A percentile compares a stretch with the other conserved stretches of the same genome.
Evolutionary conservation across 208 protist species (phyloP).

Genomic region (Phytomonas serpens): DNA sequence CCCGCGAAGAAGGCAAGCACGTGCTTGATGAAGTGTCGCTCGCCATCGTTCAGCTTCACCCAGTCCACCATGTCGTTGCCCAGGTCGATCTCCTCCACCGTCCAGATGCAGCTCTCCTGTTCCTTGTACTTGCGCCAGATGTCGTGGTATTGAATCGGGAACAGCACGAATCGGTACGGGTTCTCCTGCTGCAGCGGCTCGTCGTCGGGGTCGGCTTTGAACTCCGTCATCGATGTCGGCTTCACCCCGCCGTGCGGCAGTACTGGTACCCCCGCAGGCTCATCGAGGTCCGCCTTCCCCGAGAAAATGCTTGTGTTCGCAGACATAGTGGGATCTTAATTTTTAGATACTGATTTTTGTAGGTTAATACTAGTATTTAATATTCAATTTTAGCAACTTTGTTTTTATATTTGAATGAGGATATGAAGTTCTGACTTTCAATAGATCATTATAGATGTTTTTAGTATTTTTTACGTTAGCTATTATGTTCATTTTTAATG

Average conservation of each 20-base stretch:
- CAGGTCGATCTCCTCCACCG: constrained; percentile 98
- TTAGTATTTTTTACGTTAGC: too few species aligned
- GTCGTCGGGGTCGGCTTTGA: constrained; percentile 21
- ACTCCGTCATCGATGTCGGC: constrained; percentile 2
- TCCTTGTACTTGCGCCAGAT: constrained; percentile 99
- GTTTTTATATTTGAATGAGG: too few species aligned
- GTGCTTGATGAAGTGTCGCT: constrained; percentile 98
- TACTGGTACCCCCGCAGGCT: constrained; percentile 7
- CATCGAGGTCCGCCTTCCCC: not conserved
- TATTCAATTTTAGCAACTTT: too few species aligned
- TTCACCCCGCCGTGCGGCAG: not conserved
- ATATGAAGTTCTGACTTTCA: too few species aligned
- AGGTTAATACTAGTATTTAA: constrained; percentile 3
- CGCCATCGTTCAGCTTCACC: constrained; percentile 92
- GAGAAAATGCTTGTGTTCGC: not conserved
- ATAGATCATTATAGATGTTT: too few species aligned
- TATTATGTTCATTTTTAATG: too few species aligned
- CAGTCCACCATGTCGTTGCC: constrained; percentile 93
- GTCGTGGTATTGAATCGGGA: constrained; percentile 96
- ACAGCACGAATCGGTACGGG: constrained; percentile 96
- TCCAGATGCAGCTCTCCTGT: constrained; percentile 97
- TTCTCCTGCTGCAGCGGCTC: constrained; percentile 96
- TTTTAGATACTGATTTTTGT: constrained; percentile 7
- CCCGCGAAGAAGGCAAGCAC: constrained; percentile 99
- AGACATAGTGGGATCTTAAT: not conserved